Evolutionary conservation across 2,329 filamentous ascomycete species (phyloP), one percentile per base, ranked within the genome.

Genomic region (Colletotrichum spaethianum): DNA sequence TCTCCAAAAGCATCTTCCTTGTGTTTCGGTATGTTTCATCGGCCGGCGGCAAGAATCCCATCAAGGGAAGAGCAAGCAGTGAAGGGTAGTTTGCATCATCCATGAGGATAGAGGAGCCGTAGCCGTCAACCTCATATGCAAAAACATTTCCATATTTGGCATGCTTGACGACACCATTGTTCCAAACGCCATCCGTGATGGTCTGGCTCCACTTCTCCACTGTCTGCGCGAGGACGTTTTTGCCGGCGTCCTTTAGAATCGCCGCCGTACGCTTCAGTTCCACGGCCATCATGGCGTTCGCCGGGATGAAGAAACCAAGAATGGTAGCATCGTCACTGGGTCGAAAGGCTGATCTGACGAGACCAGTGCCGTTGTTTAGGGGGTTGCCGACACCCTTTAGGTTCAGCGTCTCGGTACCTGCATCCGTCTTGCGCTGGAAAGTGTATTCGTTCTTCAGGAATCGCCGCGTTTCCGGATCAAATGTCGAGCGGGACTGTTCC

Each of bases 261-360:
- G 87, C 85, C 0, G 94, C 91, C 0, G 93, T 91, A 52, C 93
- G 91, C 74, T 91, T 90, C 33, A 99, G 86, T 82, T 99, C 95
- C 0, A 96, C 93, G 2, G 94, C 92, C 88, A 99, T 98, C 92
- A 97, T 96, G 31, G 96, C 96, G 79, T 99, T 99, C 46, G 94
- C 92, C 0, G 96, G 96, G 75, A 99, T 97, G 80, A 98, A 94
- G 85, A 94, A 99, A 55, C 95, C 95, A 3, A 99, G 86, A 46
- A 96, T 98, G 0, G 95, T 97, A 3, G 96, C 94, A 80, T 99
- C 96, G 77, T 99, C 96, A 74, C 94, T 97, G 5, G 96, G 96
- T 1, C 96, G 90, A 84, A 99, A 99, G 0, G 96, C 96, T 50
- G 94, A 97, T 70, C 96, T 91, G 59, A 98, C 88, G 1, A 99